phyloP scores from a whole-genome alignment of 164 flowering plant species.

The Protea cynaroides region DNA sequence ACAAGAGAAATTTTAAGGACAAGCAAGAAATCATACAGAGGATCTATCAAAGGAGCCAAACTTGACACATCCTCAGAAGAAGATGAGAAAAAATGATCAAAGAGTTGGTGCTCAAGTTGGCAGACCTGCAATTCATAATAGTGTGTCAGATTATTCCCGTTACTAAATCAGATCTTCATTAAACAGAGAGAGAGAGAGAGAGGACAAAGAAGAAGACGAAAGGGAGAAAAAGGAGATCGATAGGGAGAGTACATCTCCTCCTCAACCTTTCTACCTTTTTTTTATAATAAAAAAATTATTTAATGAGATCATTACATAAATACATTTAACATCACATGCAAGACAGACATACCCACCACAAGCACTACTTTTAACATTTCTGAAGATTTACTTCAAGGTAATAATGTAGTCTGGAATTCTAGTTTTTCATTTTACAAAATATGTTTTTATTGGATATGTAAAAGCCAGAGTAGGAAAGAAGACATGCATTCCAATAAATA shows the following conservation, averaged over 20 bases:
- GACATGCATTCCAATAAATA: neutral
- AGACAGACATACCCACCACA: too few relatives aligned
- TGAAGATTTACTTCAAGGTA: too few relatives aligned
- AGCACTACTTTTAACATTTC: too few relatives aligned
- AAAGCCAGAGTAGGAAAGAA: neutral
- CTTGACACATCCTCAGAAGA: constrained; percentile 82
- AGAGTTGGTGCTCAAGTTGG: constrained; percentile 94
- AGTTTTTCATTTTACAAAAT: too few relatives aligned
- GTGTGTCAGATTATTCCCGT: neutral
- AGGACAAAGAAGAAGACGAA: too few relatives aligned
- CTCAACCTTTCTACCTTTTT: too few relatives aligned
- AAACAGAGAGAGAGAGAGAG: neutral
- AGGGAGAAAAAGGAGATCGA: too few relatives aligned
- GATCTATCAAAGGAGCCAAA: constrained; percentile 86
- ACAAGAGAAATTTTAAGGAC: neutral
- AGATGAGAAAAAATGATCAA: constrained; percentile 85
- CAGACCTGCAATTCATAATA: constrained; percentile 59
- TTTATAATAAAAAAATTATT: too few relatives aligned
- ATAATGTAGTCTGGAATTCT: too few relatives aligned
- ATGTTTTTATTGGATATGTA: neutral
- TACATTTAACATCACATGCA: too few relatives aligned
- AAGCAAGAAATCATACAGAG: constrained; percentile 56
- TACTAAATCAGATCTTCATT: neutral
- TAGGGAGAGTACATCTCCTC: too few relatives aligned
- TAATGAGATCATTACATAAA: too few relatives aligned